These are phyloP conservation scores for Psilocybe cubensis DNA, from an alignment of 768 basidiomycete genomes.

Conservation along the genomic window DNA sequence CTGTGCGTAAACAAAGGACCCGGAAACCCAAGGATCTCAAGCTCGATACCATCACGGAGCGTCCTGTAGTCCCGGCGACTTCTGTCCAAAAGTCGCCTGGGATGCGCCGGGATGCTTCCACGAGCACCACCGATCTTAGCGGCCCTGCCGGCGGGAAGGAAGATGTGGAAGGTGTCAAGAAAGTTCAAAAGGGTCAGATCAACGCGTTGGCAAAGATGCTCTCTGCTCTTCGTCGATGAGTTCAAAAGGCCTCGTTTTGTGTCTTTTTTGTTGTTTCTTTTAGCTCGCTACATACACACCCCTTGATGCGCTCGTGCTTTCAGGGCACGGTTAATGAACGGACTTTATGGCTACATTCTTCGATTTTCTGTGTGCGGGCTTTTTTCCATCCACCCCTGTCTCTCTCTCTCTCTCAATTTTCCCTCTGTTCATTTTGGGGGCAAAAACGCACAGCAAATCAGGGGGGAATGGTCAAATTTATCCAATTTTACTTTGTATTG, in stretches of 20 bases:
- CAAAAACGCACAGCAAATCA: conserved; percentile 7
- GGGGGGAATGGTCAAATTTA: conserved; percentile 13
- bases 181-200: conserved; percentile 90
- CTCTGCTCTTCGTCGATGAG: conserved; percentile 72
- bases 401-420: background rate
- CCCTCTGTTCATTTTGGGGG: conserved; percentile 7
- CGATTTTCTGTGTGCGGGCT: conserved; percentile 4
- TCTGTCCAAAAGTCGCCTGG: conserved; percentile 43
- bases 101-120: conserved; percentile 65
- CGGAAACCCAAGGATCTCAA: conserved; percentile 67
- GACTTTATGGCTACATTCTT: conserved; percentile 10
- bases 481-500: conserved; percentile 51
- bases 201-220: conserved; percentile 92
- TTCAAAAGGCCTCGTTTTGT: background rate
- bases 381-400: background rate
- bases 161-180: conserved; percentile 56
- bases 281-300: too few species aligned
- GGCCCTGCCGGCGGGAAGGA: conserved; percentile 41
- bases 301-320: conserved; percentile 11
- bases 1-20: conserved; percentile 65
- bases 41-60: conserved; percentile 79
- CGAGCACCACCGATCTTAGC: conserved; percentile 74
- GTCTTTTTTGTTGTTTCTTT: background rate
- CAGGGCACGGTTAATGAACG: conserved; percentile 14
- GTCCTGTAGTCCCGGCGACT: conserved; percentile 40